Base-by-base conservation (phyloP, 768 basidiomycete genomes). In the Agrocybe chaxingu region DNA sequence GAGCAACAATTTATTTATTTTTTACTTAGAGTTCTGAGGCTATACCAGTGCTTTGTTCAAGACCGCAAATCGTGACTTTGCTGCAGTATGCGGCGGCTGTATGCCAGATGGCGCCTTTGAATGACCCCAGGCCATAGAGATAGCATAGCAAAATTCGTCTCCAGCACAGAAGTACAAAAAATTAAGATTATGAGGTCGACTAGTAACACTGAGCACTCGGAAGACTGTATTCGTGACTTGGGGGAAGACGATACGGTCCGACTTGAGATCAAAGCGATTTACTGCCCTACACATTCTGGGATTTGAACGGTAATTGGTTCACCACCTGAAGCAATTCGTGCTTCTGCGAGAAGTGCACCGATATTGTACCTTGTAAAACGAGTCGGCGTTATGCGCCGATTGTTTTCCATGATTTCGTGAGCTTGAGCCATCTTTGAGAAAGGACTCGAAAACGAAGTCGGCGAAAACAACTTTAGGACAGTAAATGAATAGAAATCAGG, bases 381-480 rank as follows among this genome's bases (percentile, higher is more conserved):
- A 66, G 58, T 62, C 44, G 60, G 57, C 60, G 50, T 70, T 58
- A 34, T 65, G 37, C 74, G 72, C 10, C 62, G 61, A 62, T 91
- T 90, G n/a, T 65, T 68, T 47, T 72, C 63, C 32, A 87, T 72
- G 50, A 90, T 89, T 16, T 67, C 60, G 4, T 78, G 68, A 1
- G 79, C 79, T 51, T 79, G 72, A 18, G 63, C 59, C 50, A 79
- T 73, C 53, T 73, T 78, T 43, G 87, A 88, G 58, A 81, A 86
- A 24, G 48, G 40, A 56, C 80, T 80, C 1, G 61, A 52, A 4
- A 70, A 70, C 7, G 66, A 64, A 6, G 76, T 68, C 10, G 87
- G 85, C 1, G 82, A 79, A 65, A 90, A 91, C 30, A 90, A 64
- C 88, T 89, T 16, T 4, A 24, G n/a, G 34, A 31, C 16, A 42